These are phyloP conservation scores for Beauveria medogensis DNA, from an alignment of 2,329 filamentous ascomycete species.

Conservation along the genomic window DNA sequence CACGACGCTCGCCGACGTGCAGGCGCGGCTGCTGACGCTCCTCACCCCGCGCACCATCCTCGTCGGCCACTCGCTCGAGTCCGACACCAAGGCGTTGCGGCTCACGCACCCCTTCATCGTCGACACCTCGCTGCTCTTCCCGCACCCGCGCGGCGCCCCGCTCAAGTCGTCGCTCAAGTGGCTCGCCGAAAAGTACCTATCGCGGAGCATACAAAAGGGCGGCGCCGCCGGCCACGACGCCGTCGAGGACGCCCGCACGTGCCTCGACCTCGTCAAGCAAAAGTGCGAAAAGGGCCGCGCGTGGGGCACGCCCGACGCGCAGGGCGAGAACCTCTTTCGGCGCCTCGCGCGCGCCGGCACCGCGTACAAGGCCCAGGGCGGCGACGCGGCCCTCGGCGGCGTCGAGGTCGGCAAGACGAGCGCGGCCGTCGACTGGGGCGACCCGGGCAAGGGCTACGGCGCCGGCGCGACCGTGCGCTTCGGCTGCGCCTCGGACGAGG, in stretches of 20 bases:
- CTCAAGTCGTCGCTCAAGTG: constrained; percentile 88
- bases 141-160: constrained; percentile 81
- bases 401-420: constrained; percentile 52
- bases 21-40: constrained; percentile 64
- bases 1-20: constrained; percentile 76
- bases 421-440: constrained; percentile 84
- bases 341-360: constrained; percentile 60
- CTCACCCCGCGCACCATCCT: constrained; percentile 67
- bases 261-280: constrained; percentile 85
- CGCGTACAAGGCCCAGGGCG: constrained; percentile 53
- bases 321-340: constrained; percentile 83
- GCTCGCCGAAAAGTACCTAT: constrained; percentile 77
- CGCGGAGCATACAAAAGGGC: constrained; percentile 79
- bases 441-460: constrained; percentile 54
- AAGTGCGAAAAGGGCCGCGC: constrained; percentile 88
- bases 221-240: constrained; percentile 75
- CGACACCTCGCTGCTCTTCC: constrained; percentile 84
- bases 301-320: constrained; percentile 75
- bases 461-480: constrained; percentile 48
- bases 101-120: constrained; percentile 88
- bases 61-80: constrained; percentile 73
- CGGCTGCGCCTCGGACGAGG: constrained; percentile 51
- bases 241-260: constrained; percentile 84
- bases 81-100: constrained; percentile 74
- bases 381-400: constrained; percentile 47